phyloP scores from a whole-genome alignment of 345 rosid genomes.

The Gossypium sturtianum region DNA sequence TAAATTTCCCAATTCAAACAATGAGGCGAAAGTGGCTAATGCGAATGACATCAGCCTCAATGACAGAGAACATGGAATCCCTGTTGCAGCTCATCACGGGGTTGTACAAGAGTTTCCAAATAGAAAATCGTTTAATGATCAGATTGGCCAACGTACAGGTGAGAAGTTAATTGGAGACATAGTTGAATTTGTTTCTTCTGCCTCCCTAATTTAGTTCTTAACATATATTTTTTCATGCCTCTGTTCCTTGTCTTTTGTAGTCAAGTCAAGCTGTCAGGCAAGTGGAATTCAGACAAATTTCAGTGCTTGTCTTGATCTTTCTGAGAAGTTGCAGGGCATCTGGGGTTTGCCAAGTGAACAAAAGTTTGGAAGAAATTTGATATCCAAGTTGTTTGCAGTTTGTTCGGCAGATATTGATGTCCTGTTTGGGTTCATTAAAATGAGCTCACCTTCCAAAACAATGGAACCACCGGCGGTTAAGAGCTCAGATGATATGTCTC shows the following conservation, averaged over 20 bases:
- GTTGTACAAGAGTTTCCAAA: slow-evolving; percentile 16
- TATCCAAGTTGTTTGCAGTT: slow-evolving; percentile 50
- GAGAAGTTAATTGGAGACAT: slow-evolving; percentile 7
- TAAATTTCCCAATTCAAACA: slow-evolving; percentile 13
- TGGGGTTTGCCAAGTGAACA: slow-evolving; percentile 49
- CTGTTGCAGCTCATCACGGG: slow-evolving; percentile 14
- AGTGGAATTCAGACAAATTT: slow-evolving; percentile 67
- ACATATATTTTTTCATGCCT: slow-evolving; percentile 1
- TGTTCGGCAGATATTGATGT: slow-evolving; percentile 56
- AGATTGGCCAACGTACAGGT: slow-evolving; percentile 30
- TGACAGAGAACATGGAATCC: slow-evolving; percentile 37
- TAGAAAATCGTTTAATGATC: slow-evolving; percentile 21
- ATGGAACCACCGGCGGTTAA: slow-evolving; percentile 21
- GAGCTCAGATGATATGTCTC: slow-evolving; percentile 23
- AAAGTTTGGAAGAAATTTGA: slow-evolving; percentile 38
- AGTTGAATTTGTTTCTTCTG: not conserved
- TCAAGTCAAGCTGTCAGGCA: slow-evolving; percentile 42
- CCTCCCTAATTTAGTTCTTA: not conserved
- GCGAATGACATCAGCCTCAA: slow-evolving; percentile 8
- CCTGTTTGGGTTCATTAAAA: slow-evolving; percentile 49
- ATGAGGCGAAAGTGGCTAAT: slow-evolving; percentile 19
- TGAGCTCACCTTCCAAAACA: slow-evolving; percentile 26
- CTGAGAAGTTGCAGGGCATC: slow-evolving; percentile 47
- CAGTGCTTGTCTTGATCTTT: slow-evolving; percentile 28
- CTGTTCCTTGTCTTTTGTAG: slow-evolving; percentile 18